Conservation (phyloP, 768 basidiomycete genomes). For the Lactifluus pinguis region DNA sequence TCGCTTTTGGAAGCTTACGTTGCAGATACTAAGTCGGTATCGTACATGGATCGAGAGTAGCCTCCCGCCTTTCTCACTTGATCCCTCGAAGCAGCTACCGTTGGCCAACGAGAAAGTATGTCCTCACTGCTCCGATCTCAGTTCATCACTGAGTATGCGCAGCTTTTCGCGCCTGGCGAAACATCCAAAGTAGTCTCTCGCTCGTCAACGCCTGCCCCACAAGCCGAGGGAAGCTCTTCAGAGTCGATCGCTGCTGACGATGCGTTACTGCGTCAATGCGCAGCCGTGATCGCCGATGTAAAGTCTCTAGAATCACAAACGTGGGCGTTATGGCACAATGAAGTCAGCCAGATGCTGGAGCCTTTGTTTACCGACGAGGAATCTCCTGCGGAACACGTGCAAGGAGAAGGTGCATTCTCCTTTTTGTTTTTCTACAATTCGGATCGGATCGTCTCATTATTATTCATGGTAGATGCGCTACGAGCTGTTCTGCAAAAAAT, state of each 20-base stretch:
- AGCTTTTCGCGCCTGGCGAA: not conserved
- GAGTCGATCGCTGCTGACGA: constrained; percentile 60
- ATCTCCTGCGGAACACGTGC: constrained; percentile 25
- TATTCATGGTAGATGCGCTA: constrained; percentile 41
- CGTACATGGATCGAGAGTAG: constrained; percentile 37
- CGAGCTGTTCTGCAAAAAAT: constrained; percentile 42
- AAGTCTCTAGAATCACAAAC: constrained; percentile 44
- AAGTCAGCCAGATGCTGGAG: constrained; percentile 55
- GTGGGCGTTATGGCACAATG: constrained; percentile 54
- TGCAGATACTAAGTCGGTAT: constrained; percentile 54
- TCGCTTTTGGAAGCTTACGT: constrained; percentile 84
- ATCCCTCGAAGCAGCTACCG: constrained; percentile 25
- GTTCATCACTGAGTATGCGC: not conserved
- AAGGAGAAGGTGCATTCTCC: constrained; percentile 42
- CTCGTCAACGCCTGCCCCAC: constrained; percentile 42
- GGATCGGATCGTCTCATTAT: not conserved
- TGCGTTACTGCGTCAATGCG: constrained; percentile 50
- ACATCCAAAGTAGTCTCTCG: constrained; percentile 29
- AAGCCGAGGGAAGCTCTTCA: constrained; percentile 39
- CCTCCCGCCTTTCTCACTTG: constrained; percentile 36
- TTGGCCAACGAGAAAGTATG: constrained; percentile 25
- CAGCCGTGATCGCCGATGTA: constrained; percentile 63
- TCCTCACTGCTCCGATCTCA: constrained; percentile 24
- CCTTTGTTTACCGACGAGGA: constrained; percentile 28
- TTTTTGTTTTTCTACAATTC: not conserved